Evolutionary conservation across 108 stramenopile genomes (phyloP).

Genomic region (Aureococcus anophagefferens): DNA sequence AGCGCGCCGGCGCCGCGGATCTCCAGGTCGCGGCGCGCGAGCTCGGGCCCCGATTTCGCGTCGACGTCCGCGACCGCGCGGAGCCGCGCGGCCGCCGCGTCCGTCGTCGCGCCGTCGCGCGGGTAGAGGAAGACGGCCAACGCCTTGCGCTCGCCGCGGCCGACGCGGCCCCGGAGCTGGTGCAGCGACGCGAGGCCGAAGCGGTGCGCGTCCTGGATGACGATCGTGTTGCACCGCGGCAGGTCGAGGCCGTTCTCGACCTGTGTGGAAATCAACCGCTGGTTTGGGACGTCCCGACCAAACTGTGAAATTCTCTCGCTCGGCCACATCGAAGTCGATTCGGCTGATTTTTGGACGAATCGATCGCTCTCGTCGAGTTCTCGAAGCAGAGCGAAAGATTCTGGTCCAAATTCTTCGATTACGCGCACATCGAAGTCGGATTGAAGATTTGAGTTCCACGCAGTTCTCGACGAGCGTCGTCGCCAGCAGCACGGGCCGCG

Average conservation of each 20-base stretch:
- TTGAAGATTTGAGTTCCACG: too few relatives aligned
- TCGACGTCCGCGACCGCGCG: constrained; percentile 71
- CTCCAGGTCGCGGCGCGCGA: constrained; percentile 83
- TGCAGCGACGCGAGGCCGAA: constrained; percentile 90
- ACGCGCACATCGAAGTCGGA: too few relatives aligned
- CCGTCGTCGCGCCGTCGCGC: constrained; percentile 49
- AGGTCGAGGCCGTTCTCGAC: constrained; percentile 96
- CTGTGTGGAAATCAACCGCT: constrained; percentile 83
- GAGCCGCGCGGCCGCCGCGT: constrained; percentile 64
- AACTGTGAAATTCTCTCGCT: too few relatives aligned
- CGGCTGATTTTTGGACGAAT: too few relatives aligned
- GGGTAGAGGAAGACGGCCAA: constrained; percentile 74
- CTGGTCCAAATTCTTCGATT: too few relatives aligned
- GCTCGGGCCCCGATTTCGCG: constrained; percentile 76
- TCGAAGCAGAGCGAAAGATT: too few relatives aligned
- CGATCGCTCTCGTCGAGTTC: too few relatives aligned
- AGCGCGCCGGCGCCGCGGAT: constrained; percentile 84
- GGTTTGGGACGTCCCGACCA: too few relatives aligned
- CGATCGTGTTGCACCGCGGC: constrained; percentile 83
- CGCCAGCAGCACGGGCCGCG: constrained; percentile 58
- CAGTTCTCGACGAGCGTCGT: constrained; percentile 95
- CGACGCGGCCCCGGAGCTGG: constrained; percentile 86
- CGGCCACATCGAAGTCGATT: too few relatives aligned
- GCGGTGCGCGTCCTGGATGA: constrained; percentile 74
- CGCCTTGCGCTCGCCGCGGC: constrained; percentile 72